These are phyloP conservation scores for Coemansia sp. DNA, from an alignment of 192 early-diverging fungal species.

Conservation along the genomic window DNA sequence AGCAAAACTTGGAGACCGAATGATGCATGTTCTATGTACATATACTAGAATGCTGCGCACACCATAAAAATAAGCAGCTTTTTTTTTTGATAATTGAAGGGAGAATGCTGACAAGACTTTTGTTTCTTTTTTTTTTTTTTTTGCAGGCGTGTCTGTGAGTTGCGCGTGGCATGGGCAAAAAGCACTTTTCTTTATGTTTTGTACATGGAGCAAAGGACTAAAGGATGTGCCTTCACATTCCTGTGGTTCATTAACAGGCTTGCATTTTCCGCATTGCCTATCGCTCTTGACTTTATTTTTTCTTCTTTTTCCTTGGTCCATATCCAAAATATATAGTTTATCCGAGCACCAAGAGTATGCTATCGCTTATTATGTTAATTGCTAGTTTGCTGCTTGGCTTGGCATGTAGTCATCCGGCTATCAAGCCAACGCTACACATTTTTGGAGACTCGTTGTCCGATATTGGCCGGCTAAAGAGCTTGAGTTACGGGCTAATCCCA, in stretches of 20 bases:
- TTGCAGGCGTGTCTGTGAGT: not conserved
- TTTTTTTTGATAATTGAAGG: no score
- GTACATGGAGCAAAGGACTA: not conserved
- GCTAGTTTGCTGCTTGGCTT: not conserved
- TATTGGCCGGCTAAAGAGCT: slow-evolving; percentile 19
- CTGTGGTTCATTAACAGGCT: not conserved
- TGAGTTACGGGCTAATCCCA: slow-evolving; percentile 25
- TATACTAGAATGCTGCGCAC: slow-evolving; percentile 3
- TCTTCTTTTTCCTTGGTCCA: not conserved
- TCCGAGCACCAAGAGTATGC: not conserved
- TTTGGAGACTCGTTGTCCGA: slow-evolving; percentile 51
- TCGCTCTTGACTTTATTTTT: not conserved
- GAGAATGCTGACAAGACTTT: no score
- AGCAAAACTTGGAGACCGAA: not conserved
- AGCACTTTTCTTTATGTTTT: not conserved
- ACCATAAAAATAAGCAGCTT: not conserved
- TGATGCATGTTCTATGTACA: not conserved
- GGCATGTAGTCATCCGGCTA: not conserved
- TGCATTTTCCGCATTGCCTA: not conserved
- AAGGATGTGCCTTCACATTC: not conserved
- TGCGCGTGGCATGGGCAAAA: no score
- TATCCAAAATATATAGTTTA: not conserved
- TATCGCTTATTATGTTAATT: not conserved
- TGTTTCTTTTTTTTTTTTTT: not conserved
- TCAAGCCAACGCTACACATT: slow-evolving; percentile 22